phyloP scores from a whole-genome alignment of 805 yeast genomes.

The Barnettozyma botsteinii region DNA sequence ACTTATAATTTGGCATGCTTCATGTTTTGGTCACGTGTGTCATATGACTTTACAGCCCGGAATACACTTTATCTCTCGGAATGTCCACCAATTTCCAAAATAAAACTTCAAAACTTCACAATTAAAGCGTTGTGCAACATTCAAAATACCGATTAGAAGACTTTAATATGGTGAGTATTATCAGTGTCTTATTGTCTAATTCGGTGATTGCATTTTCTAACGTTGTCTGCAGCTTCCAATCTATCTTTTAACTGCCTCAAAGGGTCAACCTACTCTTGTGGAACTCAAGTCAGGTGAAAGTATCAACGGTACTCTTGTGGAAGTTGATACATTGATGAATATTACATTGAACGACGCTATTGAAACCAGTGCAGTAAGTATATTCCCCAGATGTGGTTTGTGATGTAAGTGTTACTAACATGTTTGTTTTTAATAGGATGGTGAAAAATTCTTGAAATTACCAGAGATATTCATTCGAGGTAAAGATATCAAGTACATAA shows the following conservation, averaged over 20 bases:
- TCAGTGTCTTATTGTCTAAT: not conserved
- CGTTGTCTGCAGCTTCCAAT: conserved; percentile 63
- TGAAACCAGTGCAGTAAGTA: conserved; percentile 45
- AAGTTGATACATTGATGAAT: conserved; percentile 96
- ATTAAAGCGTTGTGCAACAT: too few species aligned
- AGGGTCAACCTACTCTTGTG: conserved; percentile 79
- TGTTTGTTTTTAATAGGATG: conserved; percentile 38
- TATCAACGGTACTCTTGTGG: conserved; percentile 72
- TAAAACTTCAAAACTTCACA: too few species aligned
- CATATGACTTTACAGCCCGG: too few species aligned
- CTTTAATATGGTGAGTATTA: conserved; percentile 3
- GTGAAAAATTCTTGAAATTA: conserved; percentile 54
- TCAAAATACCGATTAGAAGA: too few species aligned
- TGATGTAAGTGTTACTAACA: conserved; percentile 4
- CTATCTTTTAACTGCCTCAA: conserved; percentile 83
- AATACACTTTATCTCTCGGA: too few species aligned
- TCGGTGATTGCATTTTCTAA: conserved; percentile 3
- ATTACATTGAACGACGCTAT: conserved; percentile 73
- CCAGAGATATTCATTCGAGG: conserved; percentile 82
- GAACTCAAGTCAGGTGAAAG: conserved; percentile 92
- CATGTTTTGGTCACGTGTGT: too few species aligned
- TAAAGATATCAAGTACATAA: conserved; percentile 69
- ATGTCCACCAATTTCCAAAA: too few species aligned
- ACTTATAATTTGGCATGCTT: too few species aligned
- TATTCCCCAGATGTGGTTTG: not conserved